phyloP scores from a whole-genome alignment of 495 filamentous ascomycete genomes.

The Xylaria venustula region DNA sequence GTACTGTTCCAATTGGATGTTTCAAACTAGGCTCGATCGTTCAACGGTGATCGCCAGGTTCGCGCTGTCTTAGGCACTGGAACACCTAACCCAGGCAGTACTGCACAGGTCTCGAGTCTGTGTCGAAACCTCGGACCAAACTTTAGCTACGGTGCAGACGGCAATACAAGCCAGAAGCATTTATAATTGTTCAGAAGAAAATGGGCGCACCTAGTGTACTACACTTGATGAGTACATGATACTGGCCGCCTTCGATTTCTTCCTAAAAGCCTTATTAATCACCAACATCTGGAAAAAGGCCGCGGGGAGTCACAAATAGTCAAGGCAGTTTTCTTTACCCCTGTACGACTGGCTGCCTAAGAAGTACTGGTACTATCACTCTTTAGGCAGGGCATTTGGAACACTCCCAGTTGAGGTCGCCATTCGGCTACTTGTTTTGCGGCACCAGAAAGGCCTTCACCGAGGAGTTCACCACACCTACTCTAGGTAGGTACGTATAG shows the following conservation, averaged over 20 bases:
- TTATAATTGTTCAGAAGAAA: no score
- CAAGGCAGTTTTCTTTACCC: background rate
- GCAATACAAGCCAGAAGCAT: no score
- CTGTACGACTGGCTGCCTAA: background rate
- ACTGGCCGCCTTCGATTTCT: no score
- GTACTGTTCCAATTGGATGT: background rate
- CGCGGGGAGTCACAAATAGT: background rate
- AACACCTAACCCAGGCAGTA: slow-evolving; percentile 12
- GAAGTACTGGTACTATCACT: background rate
- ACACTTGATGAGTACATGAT: no score
- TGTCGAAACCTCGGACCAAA: no score
- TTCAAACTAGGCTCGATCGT: background rate
- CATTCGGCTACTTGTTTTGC: background rate
- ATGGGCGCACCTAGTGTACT: no score
- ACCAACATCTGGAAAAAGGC: no score
- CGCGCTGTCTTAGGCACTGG: background rate
- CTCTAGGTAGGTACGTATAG: no score
- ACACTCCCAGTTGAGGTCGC: background rate
- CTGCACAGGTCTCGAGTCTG: no score
- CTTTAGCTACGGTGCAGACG: no score
- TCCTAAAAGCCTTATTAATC: background rate
- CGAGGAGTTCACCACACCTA: background rate
- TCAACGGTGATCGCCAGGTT: slow-evolving; percentile 1
- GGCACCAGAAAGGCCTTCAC: background rate
- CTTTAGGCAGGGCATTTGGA: background rate